Evolutionary conservation across 495 filamentous ascomycete species (phyloP).

Genomic region (Hypoxylon perforatum): DNA sequence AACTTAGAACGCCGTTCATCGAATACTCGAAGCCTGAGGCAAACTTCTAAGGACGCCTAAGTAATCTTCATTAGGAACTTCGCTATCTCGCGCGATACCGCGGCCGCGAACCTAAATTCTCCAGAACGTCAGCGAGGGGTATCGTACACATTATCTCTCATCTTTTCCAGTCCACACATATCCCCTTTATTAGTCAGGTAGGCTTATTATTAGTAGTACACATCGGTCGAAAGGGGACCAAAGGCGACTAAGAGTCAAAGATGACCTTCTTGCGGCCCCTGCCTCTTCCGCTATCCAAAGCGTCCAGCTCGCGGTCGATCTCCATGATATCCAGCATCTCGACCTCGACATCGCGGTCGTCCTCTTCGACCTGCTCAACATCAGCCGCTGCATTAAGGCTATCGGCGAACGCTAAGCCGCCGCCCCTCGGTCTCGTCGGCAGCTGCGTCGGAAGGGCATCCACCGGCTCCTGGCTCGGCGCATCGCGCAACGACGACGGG

Average conservation of each 20-base stretch:
- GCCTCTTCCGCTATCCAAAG: conserved; percentile 56
- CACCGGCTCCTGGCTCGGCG: conserved; percentile 6
- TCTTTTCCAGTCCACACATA: no score
- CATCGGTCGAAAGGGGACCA: not conserved
- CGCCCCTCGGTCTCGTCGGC: conserved; percentile 36
- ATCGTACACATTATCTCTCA: no score
- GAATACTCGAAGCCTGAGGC: no score
- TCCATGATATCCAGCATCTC: conserved; percentile 67
- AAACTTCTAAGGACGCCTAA: no score
- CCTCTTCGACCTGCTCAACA: conserved; percentile 55
- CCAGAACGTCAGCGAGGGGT: no score
- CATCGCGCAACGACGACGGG: conserved; percentile 30
- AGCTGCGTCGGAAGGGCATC: conserved; percentile 21
- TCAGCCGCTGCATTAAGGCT: conserved; percentile 56
- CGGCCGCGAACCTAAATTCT: no score
- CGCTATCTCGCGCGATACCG: no score
- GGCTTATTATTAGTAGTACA: no score
- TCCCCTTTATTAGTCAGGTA: no score
- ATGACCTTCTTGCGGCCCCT: conserved; percentile 60
- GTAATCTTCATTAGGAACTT: no score
- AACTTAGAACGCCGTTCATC: no score
- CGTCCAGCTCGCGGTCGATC: conserved; percentile 64
- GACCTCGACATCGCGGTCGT: conserved; percentile 60
- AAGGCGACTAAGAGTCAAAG: conserved; percentile 48
- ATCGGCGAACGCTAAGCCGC: conserved; percentile 57